phyloP scores from a whole-genome alignment of 768 basidiomycete species.

The Suillus ampliporus region DNA sequence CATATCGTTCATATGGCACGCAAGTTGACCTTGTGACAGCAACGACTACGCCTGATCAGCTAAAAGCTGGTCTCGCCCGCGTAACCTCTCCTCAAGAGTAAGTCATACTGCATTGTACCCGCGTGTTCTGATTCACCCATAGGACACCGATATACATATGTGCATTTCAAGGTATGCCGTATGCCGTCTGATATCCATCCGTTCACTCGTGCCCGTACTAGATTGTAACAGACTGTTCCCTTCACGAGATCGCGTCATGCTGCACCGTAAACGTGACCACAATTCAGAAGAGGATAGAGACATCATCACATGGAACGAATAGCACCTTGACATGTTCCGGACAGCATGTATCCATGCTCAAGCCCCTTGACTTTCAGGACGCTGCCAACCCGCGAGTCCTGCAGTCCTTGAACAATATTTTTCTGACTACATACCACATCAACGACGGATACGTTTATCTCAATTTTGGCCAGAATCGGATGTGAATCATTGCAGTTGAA shows the following conservation, averaged over 20 bases:
- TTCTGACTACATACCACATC: neutral
- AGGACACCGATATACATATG: slow-evolving; percentile 88
- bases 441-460: neutral
- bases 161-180: slow-evolving; percentile 54
- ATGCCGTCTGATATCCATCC: neutral
- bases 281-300: slow-evolving; percentile 54
- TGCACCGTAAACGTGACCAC: slow-evolving; percentile 78
- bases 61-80: slow-evolving; percentile 57
- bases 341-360: neutral
- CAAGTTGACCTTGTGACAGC: slow-evolving; percentile 37
- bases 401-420: neutral
- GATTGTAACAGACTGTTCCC: slow-evolving; percentile 79
- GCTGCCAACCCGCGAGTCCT: neutral
- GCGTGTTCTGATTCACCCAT: slow-evolving; percentile 1
- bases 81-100: slow-evolving; percentile 72
- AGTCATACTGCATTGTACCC: slow-evolving; percentile 28
- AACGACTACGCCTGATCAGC: slow-evolving; percentile 58
- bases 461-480: neutral
- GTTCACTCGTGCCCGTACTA: slow-evolving; percentile 30
- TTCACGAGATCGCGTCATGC: slow-evolving; percentile 67
- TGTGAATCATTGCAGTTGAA: neutral
- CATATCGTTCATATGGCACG: neutral
- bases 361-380: neutral
- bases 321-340: neutral
- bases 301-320: slow-evolving; percentile 80